phyloP scores from a whole-genome alignment of 1,139 yeast genomes.

The Ogataea hybrid region DNA sequence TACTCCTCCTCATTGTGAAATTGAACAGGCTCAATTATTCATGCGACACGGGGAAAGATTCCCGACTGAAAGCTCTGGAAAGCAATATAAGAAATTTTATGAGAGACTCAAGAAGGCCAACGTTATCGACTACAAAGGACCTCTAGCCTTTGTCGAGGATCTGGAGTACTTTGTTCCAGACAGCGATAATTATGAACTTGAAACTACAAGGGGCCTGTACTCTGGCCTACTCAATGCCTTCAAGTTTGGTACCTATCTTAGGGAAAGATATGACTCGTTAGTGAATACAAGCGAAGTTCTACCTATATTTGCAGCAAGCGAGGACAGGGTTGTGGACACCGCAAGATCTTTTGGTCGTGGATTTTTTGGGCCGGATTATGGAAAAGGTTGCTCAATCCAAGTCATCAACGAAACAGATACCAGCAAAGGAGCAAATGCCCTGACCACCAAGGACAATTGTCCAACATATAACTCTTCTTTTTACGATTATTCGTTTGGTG shows the following conservation, averaged over 20 bases:
- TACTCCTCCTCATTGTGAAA: constrained; percentile 50
- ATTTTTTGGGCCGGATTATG: too few species aligned
- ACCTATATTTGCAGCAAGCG: too few species aligned
- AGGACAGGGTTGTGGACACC: too few species aligned
- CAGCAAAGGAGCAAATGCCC: constrained; percentile 16
- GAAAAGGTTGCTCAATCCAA: too few species aligned
- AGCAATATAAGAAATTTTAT: neutral
- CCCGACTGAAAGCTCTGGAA: constrained; percentile 29
- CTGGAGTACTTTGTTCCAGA: constrained; percentile 4
- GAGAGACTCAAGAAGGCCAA: neutral
- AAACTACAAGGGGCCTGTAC: constrained; percentile 19
- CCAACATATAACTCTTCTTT: constrained; percentile 1
- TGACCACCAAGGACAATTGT: constrained; percentile 13
- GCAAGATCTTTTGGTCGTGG: too few species aligned
- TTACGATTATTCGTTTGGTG: neutral
- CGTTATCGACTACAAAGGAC: constrained; percentile 3
- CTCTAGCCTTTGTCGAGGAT: constrained; percentile 5
- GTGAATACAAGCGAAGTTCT: too few species aligned
- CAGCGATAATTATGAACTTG: constrained; percentile 12
- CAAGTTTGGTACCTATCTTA: constrained; percentile 15
- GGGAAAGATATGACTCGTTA: too few species aligned
- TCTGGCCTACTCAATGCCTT: constrained; percentile 18
- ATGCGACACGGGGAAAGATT: constrained; percentile 72
- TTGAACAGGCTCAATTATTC: constrained; percentile 60
- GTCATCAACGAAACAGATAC: too few species aligned